Evolutionary conservation across 2,329 filamentous ascomycete species (phyloP).

Genomic region (Pseudopithomyces maydicus): DNA sequence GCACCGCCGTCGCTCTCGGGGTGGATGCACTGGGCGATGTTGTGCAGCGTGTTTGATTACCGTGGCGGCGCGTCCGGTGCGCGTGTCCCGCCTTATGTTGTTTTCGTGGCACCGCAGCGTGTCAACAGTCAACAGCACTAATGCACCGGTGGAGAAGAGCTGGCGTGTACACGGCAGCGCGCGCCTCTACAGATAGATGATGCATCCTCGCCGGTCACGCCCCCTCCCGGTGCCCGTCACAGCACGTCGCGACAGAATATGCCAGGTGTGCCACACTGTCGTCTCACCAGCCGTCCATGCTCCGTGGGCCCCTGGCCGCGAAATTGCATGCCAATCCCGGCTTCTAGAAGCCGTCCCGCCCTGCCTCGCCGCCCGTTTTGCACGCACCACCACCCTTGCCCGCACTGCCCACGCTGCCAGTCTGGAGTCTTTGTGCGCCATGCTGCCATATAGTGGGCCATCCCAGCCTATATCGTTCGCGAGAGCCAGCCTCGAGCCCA

Average conservation of each 20-base stretch:
- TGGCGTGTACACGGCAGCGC: conserved; percentile 1
- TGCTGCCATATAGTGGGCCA: neutral
- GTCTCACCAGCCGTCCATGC: conserved; percentile 10
- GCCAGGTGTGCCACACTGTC: neutral
- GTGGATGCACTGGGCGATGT: conserved; percentile 7
- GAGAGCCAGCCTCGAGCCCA: no score
- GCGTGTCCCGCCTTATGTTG: conserved; percentile 4
- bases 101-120: neutral
- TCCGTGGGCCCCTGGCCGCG: conserved; percentile 7
- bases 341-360: conserved; percentile 6
- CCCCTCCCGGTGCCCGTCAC: neutral
- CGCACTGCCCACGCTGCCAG: no score
- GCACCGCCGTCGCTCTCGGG: neutral
- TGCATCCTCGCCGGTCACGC: neutral
- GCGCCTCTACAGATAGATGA: neutral
- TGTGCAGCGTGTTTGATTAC: conserved; percentile 6
- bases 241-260: conserved; percentile 3
- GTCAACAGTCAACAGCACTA: conserved; percentile 5
- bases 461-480: neutral
- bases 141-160: conserved; percentile 4
- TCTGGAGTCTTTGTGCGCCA: no score
- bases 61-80: neutral
- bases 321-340: conserved; percentile 13
- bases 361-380: neutral
- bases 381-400: no score